Evolutionary conservation across 106 monocot genomes (phyloP).

Genomic region (Allium cepa): DNA sequence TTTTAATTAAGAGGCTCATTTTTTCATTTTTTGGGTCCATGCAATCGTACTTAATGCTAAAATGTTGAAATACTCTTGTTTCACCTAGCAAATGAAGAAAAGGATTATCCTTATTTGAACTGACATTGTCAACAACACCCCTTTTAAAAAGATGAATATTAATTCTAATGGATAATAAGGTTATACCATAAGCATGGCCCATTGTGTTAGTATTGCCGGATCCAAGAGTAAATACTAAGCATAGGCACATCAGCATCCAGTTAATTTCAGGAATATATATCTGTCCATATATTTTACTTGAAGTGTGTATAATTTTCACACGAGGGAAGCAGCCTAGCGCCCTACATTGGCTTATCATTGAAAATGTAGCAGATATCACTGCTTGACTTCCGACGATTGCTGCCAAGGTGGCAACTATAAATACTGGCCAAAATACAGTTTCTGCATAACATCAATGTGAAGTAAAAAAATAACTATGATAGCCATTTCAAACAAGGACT

Average conservation of each 20-base stretch:
- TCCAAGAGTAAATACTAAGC: slow-evolving; percentile 59
- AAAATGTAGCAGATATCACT: slow-evolving; percentile 75
- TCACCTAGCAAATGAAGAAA: too few species aligned
- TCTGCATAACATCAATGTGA: slow-evolving; percentile 24
- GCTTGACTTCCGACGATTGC: slow-evolving; percentile 83
- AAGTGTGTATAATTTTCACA: slow-evolving; percentile 78
- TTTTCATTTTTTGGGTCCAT: too few species aligned
- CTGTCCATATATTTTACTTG: slow-evolving; percentile 60
- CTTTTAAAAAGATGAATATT: not conserved
- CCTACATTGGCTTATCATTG: slow-evolving; percentile 65
- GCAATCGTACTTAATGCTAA: too few species aligned
- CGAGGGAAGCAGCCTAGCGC: slow-evolving; percentile 70
- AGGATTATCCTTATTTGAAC: too few species aligned
- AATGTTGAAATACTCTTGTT: too few species aligned
- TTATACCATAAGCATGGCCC: slow-evolving; percentile 72
- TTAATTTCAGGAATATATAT: slow-evolving; percentile 83
- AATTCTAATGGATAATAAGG: not conserved
- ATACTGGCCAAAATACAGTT: slow-evolving; percentile 78
- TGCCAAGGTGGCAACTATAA: slow-evolving; percentile 65
- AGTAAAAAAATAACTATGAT: too few species aligned
- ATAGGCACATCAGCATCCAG: slow-evolving; percentile 69
- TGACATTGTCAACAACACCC: too few species aligned
- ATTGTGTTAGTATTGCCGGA: slow-evolving; percentile 54
- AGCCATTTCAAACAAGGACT: too few species aligned
- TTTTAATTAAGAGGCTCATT: too few species aligned